Conservation (phyloP, 345 rosid species). For the Trapa bicornis region DNA sequence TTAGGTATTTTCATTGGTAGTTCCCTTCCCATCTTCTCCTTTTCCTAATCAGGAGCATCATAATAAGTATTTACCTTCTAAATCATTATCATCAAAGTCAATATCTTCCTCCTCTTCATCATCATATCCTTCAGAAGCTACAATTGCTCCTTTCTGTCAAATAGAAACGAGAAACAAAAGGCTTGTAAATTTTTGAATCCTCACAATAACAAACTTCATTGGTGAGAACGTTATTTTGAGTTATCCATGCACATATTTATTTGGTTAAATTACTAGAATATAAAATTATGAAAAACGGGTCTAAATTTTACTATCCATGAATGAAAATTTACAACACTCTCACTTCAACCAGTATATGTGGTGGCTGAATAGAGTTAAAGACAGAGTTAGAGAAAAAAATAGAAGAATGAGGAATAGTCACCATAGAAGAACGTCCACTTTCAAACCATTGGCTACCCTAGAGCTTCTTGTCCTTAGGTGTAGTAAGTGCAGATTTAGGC, state of each 20-base stretch:
- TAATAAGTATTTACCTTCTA: slow-evolving; percentile 47
- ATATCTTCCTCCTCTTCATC: slow-evolving; percentile 29
- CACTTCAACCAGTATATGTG: not conserved
- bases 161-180: slow-evolving; percentile 4
- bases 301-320: not conserved
- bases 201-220: too few species aligned
- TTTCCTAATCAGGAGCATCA: not conserved
- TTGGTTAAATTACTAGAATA: too few species aligned
- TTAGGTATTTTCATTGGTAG: not conserved
- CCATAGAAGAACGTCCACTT: slow-evolving; percentile 55
- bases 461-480: slow-evolving; percentile 77
- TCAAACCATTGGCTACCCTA: slow-evolving; percentile 94
- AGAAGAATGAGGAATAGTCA: slow-evolving; percentile 15
- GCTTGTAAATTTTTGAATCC: not conserved
- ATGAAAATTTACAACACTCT: not conserved
- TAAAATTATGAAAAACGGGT: not conserved
- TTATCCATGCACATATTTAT: too few species aligned
- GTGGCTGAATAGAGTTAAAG: not conserved
- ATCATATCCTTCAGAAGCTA: slow-evolving; percentile 42
- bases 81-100: slow-evolving; percentile 46
- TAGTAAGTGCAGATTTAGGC: slow-evolving; percentile 77
- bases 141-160: slow-evolving; percentile 64
- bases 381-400: not conserved
- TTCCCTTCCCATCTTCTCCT: not conserved
- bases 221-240: too few species aligned